Percentiles rank a stretch among this genome's conserved stretches.
phyloP scores from a whole-genome alignment of 1,284 basidiomycete genomes.

The Moesziomyces sp. region DNA sequence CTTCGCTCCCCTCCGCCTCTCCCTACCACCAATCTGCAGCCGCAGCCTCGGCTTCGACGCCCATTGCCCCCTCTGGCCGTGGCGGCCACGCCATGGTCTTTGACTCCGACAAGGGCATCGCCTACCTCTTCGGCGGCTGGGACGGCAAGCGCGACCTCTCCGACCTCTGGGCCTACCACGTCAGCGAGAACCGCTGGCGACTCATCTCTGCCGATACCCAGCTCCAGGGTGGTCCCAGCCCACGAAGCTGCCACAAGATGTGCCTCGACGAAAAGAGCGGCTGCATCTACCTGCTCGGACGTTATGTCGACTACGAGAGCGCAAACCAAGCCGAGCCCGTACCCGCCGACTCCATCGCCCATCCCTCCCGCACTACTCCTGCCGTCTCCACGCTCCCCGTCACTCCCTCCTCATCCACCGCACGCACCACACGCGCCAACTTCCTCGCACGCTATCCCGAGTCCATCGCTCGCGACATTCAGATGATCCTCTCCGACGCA shows the following conservation, averaged over 20 bases:
- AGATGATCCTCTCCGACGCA: constrained; percentile 30
- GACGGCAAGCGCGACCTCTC: constrained; percentile 76
- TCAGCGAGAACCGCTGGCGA: constrained; percentile 76
- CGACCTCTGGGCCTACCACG: constrained; percentile 82
- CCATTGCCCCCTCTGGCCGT: constrained; percentile 68
- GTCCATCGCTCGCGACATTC: constrained; percentile 42
- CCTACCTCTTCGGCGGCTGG: constrained; percentile 85
- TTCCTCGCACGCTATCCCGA: constrained; percentile 38
- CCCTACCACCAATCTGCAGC: background rate
- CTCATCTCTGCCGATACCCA: constrained; percentile 74
- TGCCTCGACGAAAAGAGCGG: constrained; percentile 78
- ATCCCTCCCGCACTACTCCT: constrained; percentile 10
- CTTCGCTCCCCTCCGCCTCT: constrained; percentile 1
- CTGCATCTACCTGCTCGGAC: constrained; percentile 75
- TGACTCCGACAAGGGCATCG: constrained; percentile 74
- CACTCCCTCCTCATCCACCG: constrained; percentile 39
- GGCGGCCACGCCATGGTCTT: constrained; percentile 86
- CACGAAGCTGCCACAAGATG: constrained; percentile 84
- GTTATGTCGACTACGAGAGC: constrained; percentile 59
- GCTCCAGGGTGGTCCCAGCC: constrained; percentile 75
- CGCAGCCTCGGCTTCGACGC: background rate
- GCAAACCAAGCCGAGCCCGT: constrained; percentile 12
- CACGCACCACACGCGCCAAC: constrained; percentile 31
- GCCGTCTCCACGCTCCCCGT: constrained; percentile 17
- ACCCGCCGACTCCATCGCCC: constrained; percentile 28